Percentiles rank a stretch among this genome's conserved stretches.
These are phyloP conservation scores for Flaveria floridana DNA, from an alignment of 140 eudicot species.

Conservation along the genomic window DNA sequence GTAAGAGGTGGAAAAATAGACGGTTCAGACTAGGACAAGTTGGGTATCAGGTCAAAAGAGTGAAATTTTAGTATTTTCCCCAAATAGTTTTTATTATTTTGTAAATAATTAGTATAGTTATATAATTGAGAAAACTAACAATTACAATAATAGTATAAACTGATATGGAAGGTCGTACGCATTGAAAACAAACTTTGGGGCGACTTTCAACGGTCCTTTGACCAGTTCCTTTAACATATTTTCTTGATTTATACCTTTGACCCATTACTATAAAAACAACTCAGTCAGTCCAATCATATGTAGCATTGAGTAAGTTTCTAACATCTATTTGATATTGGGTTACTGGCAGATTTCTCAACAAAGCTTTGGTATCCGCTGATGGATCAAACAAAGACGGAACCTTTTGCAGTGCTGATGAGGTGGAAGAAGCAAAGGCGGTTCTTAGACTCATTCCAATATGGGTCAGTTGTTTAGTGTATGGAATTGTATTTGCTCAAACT, in stretches of 20 bases:
- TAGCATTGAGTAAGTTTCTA: background rate
- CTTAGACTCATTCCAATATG: constrained; percentile 46
- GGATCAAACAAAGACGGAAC: constrained; percentile 31
- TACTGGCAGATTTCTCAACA: constrained; percentile 46
- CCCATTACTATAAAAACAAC: background rate
- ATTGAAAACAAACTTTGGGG: background rate
- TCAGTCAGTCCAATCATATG: background rate
- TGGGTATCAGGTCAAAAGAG: background rate
- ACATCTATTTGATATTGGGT: background rate
- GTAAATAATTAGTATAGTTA: background rate
- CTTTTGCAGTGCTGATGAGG: constrained; percentile 25
- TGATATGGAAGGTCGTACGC: background rate
- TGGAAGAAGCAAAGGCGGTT: constrained; percentile 45
- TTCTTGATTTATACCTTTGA: background rate
- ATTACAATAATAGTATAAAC: background rate
- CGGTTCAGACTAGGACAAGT: background rate
- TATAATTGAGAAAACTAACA: background rate
- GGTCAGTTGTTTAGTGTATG: constrained; percentile 42
- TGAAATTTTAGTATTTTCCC: background rate
- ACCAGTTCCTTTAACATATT: background rate
- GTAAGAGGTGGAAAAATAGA: background rate
- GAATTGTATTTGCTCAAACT: constrained; percentile 40
- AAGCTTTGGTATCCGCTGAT: constrained; percentile 40
- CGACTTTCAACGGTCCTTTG: background rate
- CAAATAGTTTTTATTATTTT: background rate